phyloP scores from a whole-genome alignment of 306 rosid genomes.

The Astragalus membranaceus region DNA sequence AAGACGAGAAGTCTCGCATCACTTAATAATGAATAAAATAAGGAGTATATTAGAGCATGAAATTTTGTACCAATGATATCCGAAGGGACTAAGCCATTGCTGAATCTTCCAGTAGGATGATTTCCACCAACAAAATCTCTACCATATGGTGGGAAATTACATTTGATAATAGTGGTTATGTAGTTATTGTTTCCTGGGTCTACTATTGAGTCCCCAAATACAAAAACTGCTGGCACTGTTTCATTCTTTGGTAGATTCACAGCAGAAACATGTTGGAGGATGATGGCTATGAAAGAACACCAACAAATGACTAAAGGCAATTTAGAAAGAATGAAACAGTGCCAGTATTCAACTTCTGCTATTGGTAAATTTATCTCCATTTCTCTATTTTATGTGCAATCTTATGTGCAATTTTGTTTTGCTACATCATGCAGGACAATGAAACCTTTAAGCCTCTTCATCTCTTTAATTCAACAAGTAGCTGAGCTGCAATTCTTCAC shows the following conservation, averaged over 20 bases:
- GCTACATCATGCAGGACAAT: too few species aligned
- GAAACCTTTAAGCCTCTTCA: too few species aligned
- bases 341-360: too few species aligned
- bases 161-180: constrained; percentile 36
- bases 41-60: not conserved
- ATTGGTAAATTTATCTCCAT: too few species aligned
- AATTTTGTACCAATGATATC: constrained; percentile 45
- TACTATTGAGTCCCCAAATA: constrained; percentile 74
- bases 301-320: not conserved
- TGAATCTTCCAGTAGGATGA: constrained; percentile 59
- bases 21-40: too few species aligned
- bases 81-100: constrained; percentile 59
- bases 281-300: not conserved
- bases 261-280: constrained; percentile 9
- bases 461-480: too few species aligned
- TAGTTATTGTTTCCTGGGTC: constrained; percentile 73
- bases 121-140: constrained; percentile 39
- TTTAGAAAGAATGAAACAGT: not conserved
- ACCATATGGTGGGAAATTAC: constrained; percentile 75
- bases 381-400: too few species aligned
- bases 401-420: too few species aligned
- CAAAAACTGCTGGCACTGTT: constrained; percentile 54
- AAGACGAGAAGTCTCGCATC: too few species aligned
- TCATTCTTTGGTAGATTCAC: constrained; percentile 21
- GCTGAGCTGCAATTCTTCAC: too few species aligned